Conservation (phyloP, 2,329 filamentous ascomycete genomes). For the Cytospora paraplurivora region DNA sequence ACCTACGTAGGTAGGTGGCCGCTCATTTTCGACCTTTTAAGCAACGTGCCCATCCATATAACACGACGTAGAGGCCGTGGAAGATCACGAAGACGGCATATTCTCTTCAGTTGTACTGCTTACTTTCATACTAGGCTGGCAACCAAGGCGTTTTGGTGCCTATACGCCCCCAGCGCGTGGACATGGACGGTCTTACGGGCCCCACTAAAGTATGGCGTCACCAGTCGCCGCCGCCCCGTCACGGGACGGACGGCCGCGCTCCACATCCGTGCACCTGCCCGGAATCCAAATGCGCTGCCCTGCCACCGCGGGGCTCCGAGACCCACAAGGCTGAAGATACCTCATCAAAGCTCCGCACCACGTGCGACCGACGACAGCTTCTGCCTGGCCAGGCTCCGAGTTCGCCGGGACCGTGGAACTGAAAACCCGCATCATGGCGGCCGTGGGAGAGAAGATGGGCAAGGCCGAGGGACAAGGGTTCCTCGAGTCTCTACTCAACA, state of each 20-base stretch:
- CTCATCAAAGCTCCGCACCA: slow-evolving; percentile 9
- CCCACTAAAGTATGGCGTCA: slow-evolving; percentile 25
- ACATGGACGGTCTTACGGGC: slow-evolving; percentile 7
- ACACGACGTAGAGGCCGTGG: background rate
- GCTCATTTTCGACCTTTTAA: background rate
- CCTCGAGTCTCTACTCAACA: slow-evolving; percentile 70
- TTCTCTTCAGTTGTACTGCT: background rate
- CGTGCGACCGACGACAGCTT: background rate
- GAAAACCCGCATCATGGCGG: slow-evolving; percentile 4
- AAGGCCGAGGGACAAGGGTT: slow-evolving; percentile 57
- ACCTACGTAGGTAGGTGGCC: background rate
- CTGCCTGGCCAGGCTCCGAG: background rate
- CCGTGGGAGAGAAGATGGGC: slow-evolving; percentile 42
- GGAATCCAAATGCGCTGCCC: background rate
- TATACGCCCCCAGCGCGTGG: slow-evolving; percentile 8
- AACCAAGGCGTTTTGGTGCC: background rate
- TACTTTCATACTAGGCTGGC: background rate
- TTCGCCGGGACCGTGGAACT: background rate
- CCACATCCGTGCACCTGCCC: background rate
- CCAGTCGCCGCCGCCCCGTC: slow-evolving; percentile 28
- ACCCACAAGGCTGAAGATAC: slow-evolving; percentile 21
- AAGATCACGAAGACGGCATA: background rate
- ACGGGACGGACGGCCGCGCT: slow-evolving; percentile 17
- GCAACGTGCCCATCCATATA: background rate
- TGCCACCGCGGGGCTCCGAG: background rate